Base-by-base conservation (phyloP, 2,329 filamentous ascomycete species). In the Byssothecium circinans region DNA sequence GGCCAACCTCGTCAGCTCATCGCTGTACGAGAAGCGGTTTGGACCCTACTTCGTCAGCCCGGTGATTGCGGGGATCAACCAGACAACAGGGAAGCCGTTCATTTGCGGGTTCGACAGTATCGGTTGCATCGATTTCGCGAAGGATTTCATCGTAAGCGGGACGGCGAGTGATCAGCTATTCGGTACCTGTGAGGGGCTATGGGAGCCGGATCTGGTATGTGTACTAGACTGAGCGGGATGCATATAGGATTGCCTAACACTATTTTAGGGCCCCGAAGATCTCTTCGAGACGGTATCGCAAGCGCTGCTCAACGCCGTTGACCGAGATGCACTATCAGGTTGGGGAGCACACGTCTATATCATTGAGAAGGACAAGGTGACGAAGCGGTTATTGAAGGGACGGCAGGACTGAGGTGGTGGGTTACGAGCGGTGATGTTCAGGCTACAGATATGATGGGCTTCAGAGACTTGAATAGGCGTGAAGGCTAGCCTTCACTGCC, bases 341-440 rank as follows among this genome's bases (percentile, higher is more conserved):
- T 97, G 94, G 94, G 94, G 94, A 71, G 94, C 94, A 32, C 91
- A 99, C 70, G 94, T 99, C 62, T 99, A 97, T 78, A 95, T 99
- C 69, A 95, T 99, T 74, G 94, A 97, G 81, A 99, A 99, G 83
- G 91, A 96, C 79, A 97, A 97, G 88, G 89, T 99, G 56, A 97
- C 94, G 68, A 96, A 97, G 87, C 83, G 94, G 73, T 84, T 99
- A 85, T 80, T 99, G 74, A 97, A 97, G 85, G 91, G 91, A 70
- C 85, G 91, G 79, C 92, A 97, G 79, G 92, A 97, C 51, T 79
- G 74, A 71, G 61, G 42, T 45, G 53, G 43, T 45, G 18, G 17
- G 45, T 52, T 52, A 45, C 40, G 52, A 35, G 41, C 29, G 29
- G 29, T 12, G 29, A n/a, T 32, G 12, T 14, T 14, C 4, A 5